A percentile compares a stretch with the other conserved stretches of the same genome.
Evolutionary conservation across 768 basidiomycete species (phyloP).

Genomic region (Boletus reticuloceps): DNA sequence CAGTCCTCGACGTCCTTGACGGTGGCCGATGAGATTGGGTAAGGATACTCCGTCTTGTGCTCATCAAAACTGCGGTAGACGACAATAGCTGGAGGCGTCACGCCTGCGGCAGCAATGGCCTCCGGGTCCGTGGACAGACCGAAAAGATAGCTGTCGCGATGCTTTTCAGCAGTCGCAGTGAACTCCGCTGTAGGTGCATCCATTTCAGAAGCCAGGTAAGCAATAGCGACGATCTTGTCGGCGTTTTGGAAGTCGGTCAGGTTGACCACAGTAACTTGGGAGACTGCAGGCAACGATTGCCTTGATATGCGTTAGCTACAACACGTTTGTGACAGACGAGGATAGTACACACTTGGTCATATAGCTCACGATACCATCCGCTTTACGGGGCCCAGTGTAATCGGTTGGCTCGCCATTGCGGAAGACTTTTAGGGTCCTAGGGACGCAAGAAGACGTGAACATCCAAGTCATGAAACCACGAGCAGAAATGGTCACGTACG

Average conservation of each 20-base stretch:
- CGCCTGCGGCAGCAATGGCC: constrained; percentile 64
- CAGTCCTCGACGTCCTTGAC: constrained; percentile 68
- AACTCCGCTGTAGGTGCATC: constrained; percentile 72
- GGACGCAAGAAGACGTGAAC: not conserved
- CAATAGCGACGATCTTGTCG: constrained; percentile 89
- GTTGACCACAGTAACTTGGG: constrained; percentile 71
- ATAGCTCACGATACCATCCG: constrained; percentile 94
- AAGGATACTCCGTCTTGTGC: constrained; percentile 64
- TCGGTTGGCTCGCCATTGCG: constrained; percentile 76
- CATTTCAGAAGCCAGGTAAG: constrained; percentile 76
- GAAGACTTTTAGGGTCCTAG: constrained; percentile 85
- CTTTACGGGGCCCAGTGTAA: constrained; percentile 86
- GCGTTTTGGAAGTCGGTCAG: constrained; percentile 82
- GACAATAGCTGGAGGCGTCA: constrained; percentile 81
- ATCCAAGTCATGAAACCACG: not conserved
- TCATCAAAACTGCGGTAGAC: constrained; percentile 94
- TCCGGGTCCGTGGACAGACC: constrained; percentile 77
- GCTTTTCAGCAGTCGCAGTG: constrained; percentile 74
- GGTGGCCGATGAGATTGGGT: constrained; percentile 52
- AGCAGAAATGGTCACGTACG: constrained; percentile 50
- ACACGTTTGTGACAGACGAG: not conserved
- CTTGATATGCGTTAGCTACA: constrained; percentile 34
- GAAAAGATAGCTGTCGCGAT: constrained; percentile 93
- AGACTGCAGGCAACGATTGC: constrained; percentile 93
- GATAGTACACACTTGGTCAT: constrained; percentile 79